phyloP scores from a whole-genome alignment of 208 protist genomes.

The Acanthamoeba culbertsoni region DNA sequence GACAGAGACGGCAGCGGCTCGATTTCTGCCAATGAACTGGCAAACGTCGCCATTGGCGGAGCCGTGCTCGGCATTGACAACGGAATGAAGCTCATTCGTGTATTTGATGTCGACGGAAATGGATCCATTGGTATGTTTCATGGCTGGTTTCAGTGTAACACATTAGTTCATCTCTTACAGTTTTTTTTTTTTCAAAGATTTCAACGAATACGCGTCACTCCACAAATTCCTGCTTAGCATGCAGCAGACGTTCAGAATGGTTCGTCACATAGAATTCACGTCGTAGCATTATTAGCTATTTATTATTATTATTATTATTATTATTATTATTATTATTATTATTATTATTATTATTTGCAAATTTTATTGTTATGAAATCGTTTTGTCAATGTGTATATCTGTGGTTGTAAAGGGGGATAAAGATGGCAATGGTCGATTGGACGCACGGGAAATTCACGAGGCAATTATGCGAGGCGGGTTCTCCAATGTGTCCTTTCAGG shows the following conservation, averaged over 20 bases:
- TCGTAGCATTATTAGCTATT: neutral
- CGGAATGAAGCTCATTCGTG: conserved; percentile 31
- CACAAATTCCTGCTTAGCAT: conserved; percentile 61
- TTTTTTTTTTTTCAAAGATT: neutral
- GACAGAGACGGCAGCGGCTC: neutral
- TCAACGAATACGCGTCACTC: conserved; percentile 46
- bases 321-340: neutral
- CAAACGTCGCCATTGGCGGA: conserved; percentile 47
- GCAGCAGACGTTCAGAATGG: conserved; percentile 38
- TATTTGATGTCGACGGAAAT: conserved; percentile 48
- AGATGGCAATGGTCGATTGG: conserved; percentile 25
- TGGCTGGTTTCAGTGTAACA: neutral
- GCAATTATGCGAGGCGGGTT: neutral
- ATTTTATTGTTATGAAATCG: too few species aligned
- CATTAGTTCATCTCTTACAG: neutral
- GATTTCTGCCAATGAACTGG: conserved; percentile 53
- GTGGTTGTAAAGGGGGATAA: conserved; percentile 47
- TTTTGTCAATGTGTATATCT: too few species aligned
- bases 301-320: neutral
- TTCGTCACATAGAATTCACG: neutral
- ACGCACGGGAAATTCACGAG: conserved; percentile 50
- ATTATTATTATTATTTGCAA: neutral
- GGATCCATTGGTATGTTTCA: conserved; percentile 11
- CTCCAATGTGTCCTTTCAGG: neutral
- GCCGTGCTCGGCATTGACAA: neutral